Evolutionary conservation across 2,329 filamentous ascomycete species (phyloP).

Genomic region (Coleophoma crateriformis): DNA sequence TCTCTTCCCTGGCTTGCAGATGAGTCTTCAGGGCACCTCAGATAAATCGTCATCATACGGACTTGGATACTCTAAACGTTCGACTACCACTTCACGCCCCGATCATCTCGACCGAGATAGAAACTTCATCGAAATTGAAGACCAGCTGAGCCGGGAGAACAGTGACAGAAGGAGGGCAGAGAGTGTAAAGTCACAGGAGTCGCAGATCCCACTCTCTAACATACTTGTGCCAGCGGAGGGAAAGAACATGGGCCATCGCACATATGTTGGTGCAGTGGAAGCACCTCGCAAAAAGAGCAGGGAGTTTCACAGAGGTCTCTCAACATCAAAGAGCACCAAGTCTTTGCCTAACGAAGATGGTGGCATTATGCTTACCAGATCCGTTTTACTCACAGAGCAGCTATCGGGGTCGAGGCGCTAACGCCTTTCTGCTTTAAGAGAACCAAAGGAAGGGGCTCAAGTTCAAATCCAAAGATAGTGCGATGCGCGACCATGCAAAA

Average conservation of each 20-base stretch:
- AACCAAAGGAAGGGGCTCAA: too few species aligned
- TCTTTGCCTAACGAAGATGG: background rate
- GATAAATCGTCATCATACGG: background rate
- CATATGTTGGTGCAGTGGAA: background rate
- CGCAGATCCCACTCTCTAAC: background rate
- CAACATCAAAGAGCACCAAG: background rate
- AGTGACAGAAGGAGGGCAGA: background rate
- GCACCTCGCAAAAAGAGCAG: background rate
- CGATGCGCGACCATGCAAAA: too few species aligned
- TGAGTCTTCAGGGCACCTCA: slow-evolving; percentile 1
- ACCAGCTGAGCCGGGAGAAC: background rate
- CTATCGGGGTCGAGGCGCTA: background rate
- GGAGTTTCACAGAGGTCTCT: background rate
- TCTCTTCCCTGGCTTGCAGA: slow-evolving; percentile 18
- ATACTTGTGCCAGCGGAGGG: background rate
- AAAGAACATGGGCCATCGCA: background rate
- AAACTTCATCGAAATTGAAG: background rate
- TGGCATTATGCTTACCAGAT: background rate
- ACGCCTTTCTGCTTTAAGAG: too few species aligned
- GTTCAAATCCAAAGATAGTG: too few species aligned
- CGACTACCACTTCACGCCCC: background rate
- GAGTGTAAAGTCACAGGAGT: background rate
- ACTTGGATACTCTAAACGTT: background rate
- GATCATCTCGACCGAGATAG: background rate
- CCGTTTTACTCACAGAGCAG: background rate